phyloP scores from a whole-genome alignment of 768 basidiomycete genomes.

The Serpula lacrymans region DNA sequence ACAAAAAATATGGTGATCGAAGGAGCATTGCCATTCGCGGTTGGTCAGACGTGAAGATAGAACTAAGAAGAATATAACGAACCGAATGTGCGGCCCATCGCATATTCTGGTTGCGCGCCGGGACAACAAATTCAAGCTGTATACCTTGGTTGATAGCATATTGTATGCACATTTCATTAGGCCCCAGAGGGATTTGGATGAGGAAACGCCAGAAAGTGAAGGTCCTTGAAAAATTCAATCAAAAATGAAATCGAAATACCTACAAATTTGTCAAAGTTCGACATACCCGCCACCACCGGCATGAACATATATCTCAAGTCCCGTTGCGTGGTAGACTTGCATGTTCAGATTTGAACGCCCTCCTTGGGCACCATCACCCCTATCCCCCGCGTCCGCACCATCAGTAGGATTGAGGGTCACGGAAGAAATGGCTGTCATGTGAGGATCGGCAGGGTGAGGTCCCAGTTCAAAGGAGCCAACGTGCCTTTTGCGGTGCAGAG shows the following conservation, averaged over 20 bases:
- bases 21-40: neutral
- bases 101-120: conserved; percentile 79
- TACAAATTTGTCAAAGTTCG: no score
- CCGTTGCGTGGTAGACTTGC: conserved; percentile 43
- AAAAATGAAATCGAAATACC: conserved; percentile 1
- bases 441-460: conserved; percentile 74
- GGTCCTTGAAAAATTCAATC: conserved; percentile 42
- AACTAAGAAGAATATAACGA: conserved; percentile 21
- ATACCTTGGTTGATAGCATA: conserved; percentile 85
- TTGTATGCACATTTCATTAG: conserved; percentile 67
- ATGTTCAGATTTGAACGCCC: no score
- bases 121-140: conserved; percentile 77
- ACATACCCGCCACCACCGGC: conserved; percentile 52
- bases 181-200: conserved; percentile 72
- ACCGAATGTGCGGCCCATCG: conserved; percentile 89
- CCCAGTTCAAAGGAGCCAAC: conserved; percentile 52
- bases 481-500: conserved; percentile 9
- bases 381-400: no score
- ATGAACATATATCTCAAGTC: conserved; percentile 75
- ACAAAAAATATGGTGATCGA: conserved; percentile 2
- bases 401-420: conserved; percentile 10
- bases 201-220: conserved; percentile 95
- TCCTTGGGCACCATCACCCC: no score
- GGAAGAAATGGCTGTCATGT: conserved; percentile 41
- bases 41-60: neutral